Evolutionary conservation across 805 yeast genomes (phyloP).

Genomic region (Kluyveromyces aestuarii): DNA sequence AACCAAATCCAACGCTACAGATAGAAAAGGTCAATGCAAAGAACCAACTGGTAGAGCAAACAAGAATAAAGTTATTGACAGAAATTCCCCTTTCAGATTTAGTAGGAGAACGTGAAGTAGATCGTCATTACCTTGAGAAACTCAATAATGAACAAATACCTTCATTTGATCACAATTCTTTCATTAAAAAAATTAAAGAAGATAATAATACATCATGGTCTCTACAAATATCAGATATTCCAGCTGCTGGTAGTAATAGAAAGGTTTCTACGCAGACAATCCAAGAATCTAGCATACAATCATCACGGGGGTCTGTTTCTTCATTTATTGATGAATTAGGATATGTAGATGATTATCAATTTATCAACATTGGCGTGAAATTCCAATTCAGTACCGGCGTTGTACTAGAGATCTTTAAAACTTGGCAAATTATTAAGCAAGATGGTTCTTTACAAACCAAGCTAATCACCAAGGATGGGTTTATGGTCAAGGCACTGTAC

Average conservation of each 20-base stretch:
- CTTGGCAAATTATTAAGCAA: conserved; percentile 22
- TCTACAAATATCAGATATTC: conserved; percentile 59
- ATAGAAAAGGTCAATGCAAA: conserved; percentile 20
- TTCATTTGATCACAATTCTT: conserved; percentile 4
- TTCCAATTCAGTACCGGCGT: conserved; percentile 21
- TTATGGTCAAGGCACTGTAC: conserved; percentile 56
- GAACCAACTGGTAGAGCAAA: conserved; percentile 25
- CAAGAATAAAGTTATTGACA: conserved; percentile 20
- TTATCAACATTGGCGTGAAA: conserved; percentile 22
- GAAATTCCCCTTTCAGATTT: conserved; percentile 14
- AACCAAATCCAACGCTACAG: conserved; percentile 20
- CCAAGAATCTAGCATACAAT: conserved; percentile 38
- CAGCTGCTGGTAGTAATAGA: conserved; percentile 57
- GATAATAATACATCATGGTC: conserved; percentile 37
- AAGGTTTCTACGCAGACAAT: conserved; percentile 59
- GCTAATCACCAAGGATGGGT: conserved; percentile 46
- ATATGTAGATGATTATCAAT: conserved; percentile 45
- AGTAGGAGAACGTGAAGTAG: conserved; percentile 3
- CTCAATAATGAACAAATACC: conserved; percentile 3
- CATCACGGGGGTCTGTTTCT: conserved; percentile 23
- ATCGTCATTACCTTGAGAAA: conserved; percentile 13
- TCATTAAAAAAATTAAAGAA: background rate
- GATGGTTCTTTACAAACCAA: conserved; percentile 26
- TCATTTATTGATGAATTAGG: conserved; percentile 55
- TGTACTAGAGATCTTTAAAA: conserved; percentile 21